A percentile compares a stretch with the other conserved stretches of the same genome.
phyloP scores from a whole-genome alignment of 495 filamentous ascomycete genomes.

The Penicillium angulare region DNA sequence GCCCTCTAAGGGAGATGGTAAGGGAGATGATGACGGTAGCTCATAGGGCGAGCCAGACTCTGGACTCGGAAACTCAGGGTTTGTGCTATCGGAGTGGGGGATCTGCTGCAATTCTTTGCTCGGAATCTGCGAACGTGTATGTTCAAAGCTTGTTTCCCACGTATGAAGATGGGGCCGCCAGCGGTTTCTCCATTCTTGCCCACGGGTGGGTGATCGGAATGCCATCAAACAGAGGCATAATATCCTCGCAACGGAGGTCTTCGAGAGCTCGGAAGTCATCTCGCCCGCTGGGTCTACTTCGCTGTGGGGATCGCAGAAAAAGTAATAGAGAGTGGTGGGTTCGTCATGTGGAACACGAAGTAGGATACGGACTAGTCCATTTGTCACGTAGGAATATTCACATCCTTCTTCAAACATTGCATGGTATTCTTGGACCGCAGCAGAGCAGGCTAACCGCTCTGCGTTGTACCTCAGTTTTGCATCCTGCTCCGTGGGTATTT shows the following conservation, averaged over 20 bases:
- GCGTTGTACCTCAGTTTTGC: constrained; percentile 27
- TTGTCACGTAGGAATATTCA: constrained; percentile 33
- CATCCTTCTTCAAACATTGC: constrained; percentile 31
- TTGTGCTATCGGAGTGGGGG: constrained; percentile 12
- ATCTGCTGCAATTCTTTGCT: constrained; percentile 16
- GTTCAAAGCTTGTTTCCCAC: constrained; percentile 26
- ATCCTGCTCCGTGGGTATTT: constrained; percentile 11
- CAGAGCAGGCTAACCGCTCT: constrained; percentile 18
- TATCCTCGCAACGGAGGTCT: constrained; percentile 17
- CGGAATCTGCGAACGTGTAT: constrained; percentile 20
- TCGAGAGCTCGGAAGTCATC: neutral
- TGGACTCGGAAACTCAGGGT: constrained; percentile 12
- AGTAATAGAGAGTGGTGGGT: constrained; percentile 37
- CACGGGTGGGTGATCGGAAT: constrained; percentile 18
- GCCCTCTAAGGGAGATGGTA: constrained; percentile 7
- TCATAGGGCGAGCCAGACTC: constrained; percentile 17
- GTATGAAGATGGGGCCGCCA: constrained; percentile 11
- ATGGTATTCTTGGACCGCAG: constrained; percentile 27
- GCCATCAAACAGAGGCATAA: constrained; percentile 32
- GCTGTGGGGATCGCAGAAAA: constrained; percentile 33
- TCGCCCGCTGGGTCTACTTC: constrained; percentile 20
- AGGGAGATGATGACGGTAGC: constrained; percentile 16
- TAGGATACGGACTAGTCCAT: constrained; percentile 26
- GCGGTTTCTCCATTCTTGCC: constrained; percentile 33
- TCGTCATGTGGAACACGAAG: constrained; percentile 33